Percentiles rank a stretch among this genome's conserved stretches.
These are phyloP conservation scores for Yamadazyma sp. DNA, from an alignment of 805 yeast species.

Conservation along the genomic window DNA sequence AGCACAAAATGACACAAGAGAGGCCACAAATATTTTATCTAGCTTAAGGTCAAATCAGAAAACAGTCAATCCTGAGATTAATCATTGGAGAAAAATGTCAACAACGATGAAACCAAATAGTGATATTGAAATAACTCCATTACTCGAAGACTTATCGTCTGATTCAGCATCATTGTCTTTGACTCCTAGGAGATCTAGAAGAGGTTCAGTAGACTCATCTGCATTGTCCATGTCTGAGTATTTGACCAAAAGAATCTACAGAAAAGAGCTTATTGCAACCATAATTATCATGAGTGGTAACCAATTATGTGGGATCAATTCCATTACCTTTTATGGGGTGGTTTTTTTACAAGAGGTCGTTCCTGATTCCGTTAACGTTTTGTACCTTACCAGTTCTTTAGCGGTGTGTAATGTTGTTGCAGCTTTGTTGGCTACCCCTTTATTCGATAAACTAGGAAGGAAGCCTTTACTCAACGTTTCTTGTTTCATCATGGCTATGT, in stretches of 20 bases:
- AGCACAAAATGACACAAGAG: conserved; percentile 25
- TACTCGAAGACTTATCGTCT: conserved; percentile 11
- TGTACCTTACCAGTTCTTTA: conserved; percentile 62
- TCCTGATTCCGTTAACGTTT: conserved; percentile 44
- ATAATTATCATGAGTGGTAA: conserved; percentile 38
- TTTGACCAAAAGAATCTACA: conserved; percentile 19
- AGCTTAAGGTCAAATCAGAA: conserved; percentile 29
- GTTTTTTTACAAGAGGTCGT: conserved; percentile 64
- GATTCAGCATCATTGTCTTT: no score
- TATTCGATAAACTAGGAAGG: conserved; percentile 74
- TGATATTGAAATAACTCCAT: conserved; percentile 11
- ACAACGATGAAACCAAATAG: conserved; percentile 1
- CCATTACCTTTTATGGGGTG: conserved; percentile 89
- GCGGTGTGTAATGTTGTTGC: conserved; percentile 69
- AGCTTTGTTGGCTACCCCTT: conserved; percentile 66
- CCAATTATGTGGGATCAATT: conserved; percentile 74
- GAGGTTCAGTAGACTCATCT: conserved; percentile 33
- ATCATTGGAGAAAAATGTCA: conserved; percentile 35
- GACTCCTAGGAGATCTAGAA: conserved; percentile 12
- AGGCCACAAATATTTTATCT: conserved; percentile 30
- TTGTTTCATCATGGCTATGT: conserved; percentile 21
- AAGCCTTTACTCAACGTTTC: conserved; percentile 40
- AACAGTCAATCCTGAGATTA: conserved; percentile 33
- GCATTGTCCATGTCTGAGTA: conserved; percentile 17
- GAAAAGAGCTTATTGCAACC: conserved; percentile 30